These are phyloP conservation scores for Dendrobium catenatum DNA, from an alignment of 106 monocot species.

Conservation along the genomic window DNA sequence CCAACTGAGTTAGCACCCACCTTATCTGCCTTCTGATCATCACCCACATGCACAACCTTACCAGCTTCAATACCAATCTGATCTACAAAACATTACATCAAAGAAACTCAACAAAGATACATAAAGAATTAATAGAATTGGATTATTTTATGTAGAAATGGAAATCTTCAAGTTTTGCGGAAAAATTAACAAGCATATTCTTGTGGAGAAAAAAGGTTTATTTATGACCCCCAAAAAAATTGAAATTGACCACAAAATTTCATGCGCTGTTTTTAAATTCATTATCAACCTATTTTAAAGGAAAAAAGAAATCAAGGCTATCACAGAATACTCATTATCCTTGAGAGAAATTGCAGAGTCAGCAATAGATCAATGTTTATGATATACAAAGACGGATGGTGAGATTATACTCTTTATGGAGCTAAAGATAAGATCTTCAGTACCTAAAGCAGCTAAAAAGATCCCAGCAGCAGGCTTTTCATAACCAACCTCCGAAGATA, in stretches of 20 bases:
- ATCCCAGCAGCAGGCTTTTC: conserved; percentile 87
- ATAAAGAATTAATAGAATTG: background rate
- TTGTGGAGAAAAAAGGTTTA: background rate
- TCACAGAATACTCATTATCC: background rate
- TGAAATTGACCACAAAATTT: background rate
- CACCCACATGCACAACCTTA: conserved; percentile 83
- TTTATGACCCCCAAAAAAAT: background rate
- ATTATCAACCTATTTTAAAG: background rate
- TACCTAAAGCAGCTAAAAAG: conserved; percentile 85
- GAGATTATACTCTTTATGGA: background rate
- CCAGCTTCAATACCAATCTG: conserved; percentile 47
- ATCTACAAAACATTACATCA: conserved; percentile 34
- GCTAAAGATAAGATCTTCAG: background rate
- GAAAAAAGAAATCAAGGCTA: background rate
- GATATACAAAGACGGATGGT: background rate
- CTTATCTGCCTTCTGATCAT: conserved; percentile 81
- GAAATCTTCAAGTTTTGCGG: background rate
- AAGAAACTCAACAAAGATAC: background rate
- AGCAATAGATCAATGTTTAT: background rate
- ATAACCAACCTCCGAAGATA: conserved; percentile 91
- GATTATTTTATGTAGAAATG: background rate
- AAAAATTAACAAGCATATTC: background rate
- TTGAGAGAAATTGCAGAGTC: background rate
- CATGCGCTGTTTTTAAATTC: background rate
- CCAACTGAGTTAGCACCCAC: conserved; percentile 67